phyloP scores from a whole-genome alignment of 345 rosid genomes.

The Chamaenerion angustifolium region DNA sequence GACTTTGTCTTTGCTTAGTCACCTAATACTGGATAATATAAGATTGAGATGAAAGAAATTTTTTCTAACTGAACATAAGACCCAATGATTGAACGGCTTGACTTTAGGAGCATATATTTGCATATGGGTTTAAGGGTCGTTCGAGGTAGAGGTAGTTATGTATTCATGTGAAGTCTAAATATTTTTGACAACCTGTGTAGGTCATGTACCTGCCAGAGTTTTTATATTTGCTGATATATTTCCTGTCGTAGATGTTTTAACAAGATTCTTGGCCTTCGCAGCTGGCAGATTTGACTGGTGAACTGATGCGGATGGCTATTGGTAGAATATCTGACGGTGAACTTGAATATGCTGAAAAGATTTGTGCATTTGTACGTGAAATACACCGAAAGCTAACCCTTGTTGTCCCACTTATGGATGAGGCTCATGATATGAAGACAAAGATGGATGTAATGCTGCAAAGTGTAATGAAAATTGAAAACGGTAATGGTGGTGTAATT shows the following conservation, averaged over 20 bases:
- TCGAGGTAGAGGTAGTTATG: too few relatives aligned
- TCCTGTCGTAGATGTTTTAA: too few relatives aligned
- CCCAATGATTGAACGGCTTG: too few relatives aligned
- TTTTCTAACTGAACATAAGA: too few relatives aligned
- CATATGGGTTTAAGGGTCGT: too few relatives aligned
- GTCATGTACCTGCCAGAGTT: too few relatives aligned
- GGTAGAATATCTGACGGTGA: conserved; percentile 88
- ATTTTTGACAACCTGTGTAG: background rate
- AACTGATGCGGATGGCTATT: conserved; percentile 89
- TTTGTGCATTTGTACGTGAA: conserved; percentile 65
- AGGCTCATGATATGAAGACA: conserved; percentile 62
- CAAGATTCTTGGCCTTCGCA: conserved; percentile 11
- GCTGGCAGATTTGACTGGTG: conserved; percentile 98
- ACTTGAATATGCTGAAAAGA: conserved; percentile 62
- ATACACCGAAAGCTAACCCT: conserved; percentile 70
- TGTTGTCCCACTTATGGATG: conserved; percentile 77
- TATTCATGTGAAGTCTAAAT: too few relatives aligned
- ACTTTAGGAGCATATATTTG: too few relatives aligned
- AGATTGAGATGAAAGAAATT: too few relatives aligned
- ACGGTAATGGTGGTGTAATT: conserved; percentile 26
- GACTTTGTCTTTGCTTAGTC: too few relatives aligned
- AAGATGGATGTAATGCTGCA: conserved; percentile 93
- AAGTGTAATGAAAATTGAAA: conserved; percentile 83
- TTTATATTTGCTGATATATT: too few relatives aligned
- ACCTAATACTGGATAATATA: too few relatives aligned